Base-by-base conservation (phyloP, 306 rosid genomes). In the Sophora flavescens region DNA sequence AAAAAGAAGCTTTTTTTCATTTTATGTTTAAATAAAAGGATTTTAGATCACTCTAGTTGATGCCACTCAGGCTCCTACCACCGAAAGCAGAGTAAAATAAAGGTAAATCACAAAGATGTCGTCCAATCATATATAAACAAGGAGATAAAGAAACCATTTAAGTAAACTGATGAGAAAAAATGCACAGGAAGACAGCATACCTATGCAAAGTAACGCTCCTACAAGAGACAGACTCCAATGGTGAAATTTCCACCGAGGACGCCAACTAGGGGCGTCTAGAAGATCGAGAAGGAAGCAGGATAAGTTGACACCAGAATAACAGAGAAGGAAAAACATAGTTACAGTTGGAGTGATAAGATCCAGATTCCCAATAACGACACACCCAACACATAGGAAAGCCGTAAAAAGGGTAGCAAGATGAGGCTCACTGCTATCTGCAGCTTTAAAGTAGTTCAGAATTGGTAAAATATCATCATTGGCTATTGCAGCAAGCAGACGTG, bases 241-340 rank as follows among this genome's bases (percentile, higher is more conserved):
- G 87, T 96, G 99, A 85, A 96, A 89, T 84, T 87, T 84, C 99
- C 99, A 96, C 74, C 99, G 91, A 77, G 99, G 99, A 73, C 99
- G 99, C 99, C 99, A 96, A 84, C 99, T 96, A 85, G 99, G 99
- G 79, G 99, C 99, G 77, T 96, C 98, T 33, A 96, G 94, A 63
- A 96, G 96, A 88, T 96, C 99, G 70, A 96, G 91, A 87, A 96
- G 99, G 91, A 96, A 96, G 93, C 99, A 96, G 57, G 99, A 96
- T 85, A 96, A 81, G 88, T 96, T 96, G 86, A 96, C 99, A 72
- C 99, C 99, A 71, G 96, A 56, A 72, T 96, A 96, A 82, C 99
- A 96, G 47, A 96, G 86, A 83, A 96, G 97, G 86, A 86, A 96
- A 90, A 96, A 96, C 99, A 96, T 92, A 74, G 99, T 96, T 68